Conservation (phyloP, 2,329 filamentous ascomycete species). For the Scedosporium apiospermum region DNA sequence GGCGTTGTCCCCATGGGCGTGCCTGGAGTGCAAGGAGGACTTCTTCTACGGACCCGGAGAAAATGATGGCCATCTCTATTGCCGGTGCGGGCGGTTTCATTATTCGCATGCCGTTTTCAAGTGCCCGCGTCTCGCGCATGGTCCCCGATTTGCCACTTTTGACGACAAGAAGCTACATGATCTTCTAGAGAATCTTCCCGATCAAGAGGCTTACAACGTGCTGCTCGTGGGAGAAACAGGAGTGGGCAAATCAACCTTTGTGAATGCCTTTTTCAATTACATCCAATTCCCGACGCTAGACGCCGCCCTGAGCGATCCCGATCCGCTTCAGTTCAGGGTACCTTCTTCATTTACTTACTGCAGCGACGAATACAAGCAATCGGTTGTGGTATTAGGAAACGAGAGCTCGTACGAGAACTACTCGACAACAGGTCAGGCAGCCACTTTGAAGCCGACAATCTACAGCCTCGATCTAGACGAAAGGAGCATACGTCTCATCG, state of each 20-base stretch:
- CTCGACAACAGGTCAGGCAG: slow-evolving; percentile 24
- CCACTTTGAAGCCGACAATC: neutral
- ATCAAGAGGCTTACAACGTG: slow-evolving; percentile 26
- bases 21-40: neutral
- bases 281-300: slow-evolving; percentile 20
- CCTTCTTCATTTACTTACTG: neutral
- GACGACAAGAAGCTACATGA: neutral
- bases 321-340: neutral
- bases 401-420: neutral
- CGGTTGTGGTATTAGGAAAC: neutral
- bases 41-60: neutral
- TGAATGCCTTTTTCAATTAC: slow-evolving; percentile 39
- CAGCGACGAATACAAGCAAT: neutral
- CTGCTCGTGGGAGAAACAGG: slow-evolving; percentile 37
- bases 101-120: slow-evolving; percentile 20
- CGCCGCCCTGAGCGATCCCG: neutral
- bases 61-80: slow-evolving; percentile 19
- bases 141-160: slow-evolving; percentile 9
- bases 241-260: slow-evolving; percentile 38
- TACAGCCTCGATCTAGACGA: neutral
- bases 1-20: neutral
- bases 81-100: slow-evolving; percentile 22
- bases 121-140: slow-evolving; percentile 19
- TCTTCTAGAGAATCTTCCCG: neutral
- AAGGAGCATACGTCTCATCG: neutral